A percentile compares a stretch with the other conserved stretches of the same genome.
These are phyloP conservation scores for Angomonas deanei DNA, from an alignment of 208 protist species.

Conservation along the genomic window DNA sequence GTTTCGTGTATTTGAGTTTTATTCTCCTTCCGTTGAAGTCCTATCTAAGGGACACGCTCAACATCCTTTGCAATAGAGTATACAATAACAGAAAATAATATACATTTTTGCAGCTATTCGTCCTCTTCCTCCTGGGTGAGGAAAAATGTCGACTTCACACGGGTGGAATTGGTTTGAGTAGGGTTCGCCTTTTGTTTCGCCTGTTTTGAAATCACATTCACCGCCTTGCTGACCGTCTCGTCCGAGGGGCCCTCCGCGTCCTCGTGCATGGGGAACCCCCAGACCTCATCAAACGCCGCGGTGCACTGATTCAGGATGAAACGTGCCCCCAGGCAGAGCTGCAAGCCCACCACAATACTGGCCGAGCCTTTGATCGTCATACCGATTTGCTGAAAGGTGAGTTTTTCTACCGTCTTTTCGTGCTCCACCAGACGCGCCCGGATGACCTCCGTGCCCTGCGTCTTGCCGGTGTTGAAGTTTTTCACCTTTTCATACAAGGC, in stretches of 20 bases:
- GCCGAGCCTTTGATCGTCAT: constrained; percentile 51
- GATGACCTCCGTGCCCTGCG: constrained; percentile 18
- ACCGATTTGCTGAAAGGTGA: constrained; percentile 66
- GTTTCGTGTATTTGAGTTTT: not conserved
- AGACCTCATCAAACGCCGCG: constrained; percentile 42
- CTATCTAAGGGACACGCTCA: not conserved
- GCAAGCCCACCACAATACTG: constrained; percentile 60
- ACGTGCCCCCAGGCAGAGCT: constrained; percentile 81
- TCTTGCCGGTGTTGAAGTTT: constrained; percentile 18
- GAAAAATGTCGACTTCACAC: constrained; percentile 15
- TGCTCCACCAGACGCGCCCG: constrained; percentile 54
- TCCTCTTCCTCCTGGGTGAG: constrained; percentile 19
- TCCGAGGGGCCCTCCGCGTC: constrained; percentile 9
- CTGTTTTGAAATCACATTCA: not conserved
- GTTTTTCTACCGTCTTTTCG: constrained; percentile 35
- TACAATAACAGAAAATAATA: not conserved
- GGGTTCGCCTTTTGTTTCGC: not conserved
- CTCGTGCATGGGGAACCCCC: constrained; percentile 82
- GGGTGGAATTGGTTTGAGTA: not conserved
- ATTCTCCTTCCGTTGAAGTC: not conserved
- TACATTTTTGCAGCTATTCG: not conserved
- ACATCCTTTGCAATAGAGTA: not conserved
- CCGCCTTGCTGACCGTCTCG: constrained; percentile 8
- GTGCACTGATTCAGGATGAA: constrained; percentile 70
- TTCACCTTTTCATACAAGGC: constrained; percentile 50